Evolutionary conservation across 2,329 filamentous ascomycete genomes (phyloP), one percentile per base, ranked within the genome.

Genomic region (Cryphonectria naterciae): DNA sequence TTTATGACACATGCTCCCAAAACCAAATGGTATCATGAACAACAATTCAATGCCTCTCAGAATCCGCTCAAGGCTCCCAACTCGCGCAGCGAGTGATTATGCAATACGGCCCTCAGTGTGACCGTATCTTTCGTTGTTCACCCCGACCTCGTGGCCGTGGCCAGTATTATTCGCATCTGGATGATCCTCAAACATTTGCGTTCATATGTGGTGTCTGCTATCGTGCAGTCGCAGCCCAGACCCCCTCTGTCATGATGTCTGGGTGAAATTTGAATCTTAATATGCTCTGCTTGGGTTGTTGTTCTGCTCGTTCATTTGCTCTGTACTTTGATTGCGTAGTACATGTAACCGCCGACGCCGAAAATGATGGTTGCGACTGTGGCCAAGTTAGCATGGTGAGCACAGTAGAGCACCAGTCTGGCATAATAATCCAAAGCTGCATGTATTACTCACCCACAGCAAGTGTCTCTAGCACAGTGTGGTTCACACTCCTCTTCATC

Each of bases 261-360:
- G 6, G 32, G 25, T 39, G 10, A 5, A 17, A 2, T 7, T 65
- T 56, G 43, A 4, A 25, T 11, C 43, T 43, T 28, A 32, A 13
- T 43, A 32, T 35, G 37, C 49, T 35, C 8, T n/a, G 25, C n/a
- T 60, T 22, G 65, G 22, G 19, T n/a, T 4, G 37, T 25, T 25
- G n/a, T 43, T 28, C 35, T 5, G 54, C 15, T 32, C 6, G 28
- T 52, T 28, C 39, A 72, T 70, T 72, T 72, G 70, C 68, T 70
- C 22, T 70, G 68, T 25, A 68, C 41, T 28, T 65, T 70, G 39
- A 72, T 72, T 28, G 70, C 70, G 7, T 70, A 72, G 65, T 72
- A 72, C 70, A 72, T 72, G 43, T 72, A 72, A 2, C 68, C 68
- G n/a, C 70, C 70, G 2, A 72, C 70, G 11, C 70, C 70, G 43